Percentiles rank a stretch among this genome's conserved stretches.
phyloP scores from a whole-genome alignment of 495 filamentous ascomycete genomes.

The Neurospora terricola region DNA sequence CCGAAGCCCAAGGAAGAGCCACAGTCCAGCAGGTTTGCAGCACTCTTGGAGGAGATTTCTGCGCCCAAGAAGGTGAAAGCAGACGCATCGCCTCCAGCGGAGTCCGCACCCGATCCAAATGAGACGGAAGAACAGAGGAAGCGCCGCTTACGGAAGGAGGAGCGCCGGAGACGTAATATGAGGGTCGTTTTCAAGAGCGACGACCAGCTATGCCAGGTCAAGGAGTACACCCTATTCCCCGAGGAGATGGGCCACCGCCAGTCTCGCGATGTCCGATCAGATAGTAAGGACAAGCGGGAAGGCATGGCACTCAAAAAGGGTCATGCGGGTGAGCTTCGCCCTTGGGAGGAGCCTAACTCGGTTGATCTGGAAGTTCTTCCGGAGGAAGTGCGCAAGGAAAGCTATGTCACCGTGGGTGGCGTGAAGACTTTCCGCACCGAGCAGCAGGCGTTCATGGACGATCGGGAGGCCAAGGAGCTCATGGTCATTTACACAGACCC shows the following conservation, averaged over 20 bases:
- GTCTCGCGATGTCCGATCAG: slow-evolving; percentile 57
- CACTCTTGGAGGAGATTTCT: slow-evolving; percentile 51
- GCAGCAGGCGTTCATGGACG: slow-evolving; percentile 57
- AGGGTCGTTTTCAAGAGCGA: slow-evolving; percentile 58
- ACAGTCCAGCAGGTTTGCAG: slow-evolving; percentile 31
- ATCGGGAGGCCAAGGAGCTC: slow-evolving; percentile 67
- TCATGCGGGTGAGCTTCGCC: slow-evolving; percentile 45
- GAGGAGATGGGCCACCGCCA: slow-evolving; percentile 71
- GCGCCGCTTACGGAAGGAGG: slow-evolving; percentile 70
- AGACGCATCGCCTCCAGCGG: slow-evolving; percentile 31
- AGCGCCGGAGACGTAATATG: slow-evolving; percentile 59
- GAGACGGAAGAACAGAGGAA: slow-evolving; percentile 69
- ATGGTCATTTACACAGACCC: slow-evolving; percentile 71
- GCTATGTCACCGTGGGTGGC: slow-evolving; percentile 58
- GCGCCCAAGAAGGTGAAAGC: slow-evolving; percentile 45
- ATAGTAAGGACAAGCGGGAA: slow-evolving; percentile 42
- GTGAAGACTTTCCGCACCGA: slow-evolving; percentile 45
- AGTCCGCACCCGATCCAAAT: slow-evolving; percentile 38
- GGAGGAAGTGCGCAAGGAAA: slow-evolving; percentile 38
- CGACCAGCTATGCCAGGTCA: slow-evolving; percentile 58
- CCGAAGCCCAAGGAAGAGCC: slow-evolving; percentile 15
- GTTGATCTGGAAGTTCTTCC: slow-evolving; percentile 50
- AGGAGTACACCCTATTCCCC: slow-evolving; percentile 67
- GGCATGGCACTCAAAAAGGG: slow-evolving; percentile 66
- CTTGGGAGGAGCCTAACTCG: slow-evolving; percentile 26